Percentiles rank a stretch among this genome's conserved stretches.
phyloP scores from a whole-genome alignment of 805 yeast genomes.

The Kodamaea leandrae region DNA sequence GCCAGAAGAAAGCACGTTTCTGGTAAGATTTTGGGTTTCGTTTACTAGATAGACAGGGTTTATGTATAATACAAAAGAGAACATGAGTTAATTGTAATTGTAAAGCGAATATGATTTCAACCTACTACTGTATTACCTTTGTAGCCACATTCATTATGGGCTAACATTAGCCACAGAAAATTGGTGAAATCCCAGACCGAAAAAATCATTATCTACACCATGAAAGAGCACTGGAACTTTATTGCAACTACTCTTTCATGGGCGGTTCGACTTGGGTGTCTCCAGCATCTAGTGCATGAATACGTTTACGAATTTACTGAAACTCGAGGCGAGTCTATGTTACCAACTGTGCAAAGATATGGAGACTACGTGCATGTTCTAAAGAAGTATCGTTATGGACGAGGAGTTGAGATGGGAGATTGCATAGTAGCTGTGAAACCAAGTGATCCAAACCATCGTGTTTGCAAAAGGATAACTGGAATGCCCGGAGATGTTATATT shows the following conservation, averaged over 20 bases:
- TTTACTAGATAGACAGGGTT: slow-evolving; percentile 15
- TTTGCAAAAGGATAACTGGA: slow-evolving; percentile 91
- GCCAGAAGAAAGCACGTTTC: slow-evolving; percentile 30
- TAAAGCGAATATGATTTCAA: not conserved
- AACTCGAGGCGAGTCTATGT: slow-evolving; percentile 92
- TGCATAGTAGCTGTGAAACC: slow-evolving; percentile 87
- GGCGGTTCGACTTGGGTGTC: slow-evolving; percentile 59
- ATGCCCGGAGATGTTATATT: slow-evolving; percentile 90
- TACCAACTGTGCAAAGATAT: slow-evolving; percentile 76
- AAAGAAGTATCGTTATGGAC: slow-evolving; percentile 62
- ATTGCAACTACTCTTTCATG: slow-evolving; percentile 41
- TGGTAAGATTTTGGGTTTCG: slow-evolving; percentile 28
- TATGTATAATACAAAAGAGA: not conserved
- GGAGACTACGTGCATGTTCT: slow-evolving; percentile 79
- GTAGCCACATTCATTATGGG: no score
- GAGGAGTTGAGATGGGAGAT: slow-evolving; percentile 75
- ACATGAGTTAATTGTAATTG: not conserved
- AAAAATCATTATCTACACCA: not conserved
- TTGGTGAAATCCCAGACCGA: not conserved
- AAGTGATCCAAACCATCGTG: slow-evolving; percentile 77
- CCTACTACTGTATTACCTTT: no score
- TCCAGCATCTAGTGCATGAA: slow-evolving; percentile 63
- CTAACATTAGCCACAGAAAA: no score
- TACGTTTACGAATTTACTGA: slow-evolving; percentile 72
- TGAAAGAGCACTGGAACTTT: slow-evolving; percentile 22